Percentiles rank a stretch among this genome's conserved stretches.
Evolutionary conservation across 192 early-diverging fungal genomes (phyloP).

Genomic region (Umbelopsis vinacea): DNA sequence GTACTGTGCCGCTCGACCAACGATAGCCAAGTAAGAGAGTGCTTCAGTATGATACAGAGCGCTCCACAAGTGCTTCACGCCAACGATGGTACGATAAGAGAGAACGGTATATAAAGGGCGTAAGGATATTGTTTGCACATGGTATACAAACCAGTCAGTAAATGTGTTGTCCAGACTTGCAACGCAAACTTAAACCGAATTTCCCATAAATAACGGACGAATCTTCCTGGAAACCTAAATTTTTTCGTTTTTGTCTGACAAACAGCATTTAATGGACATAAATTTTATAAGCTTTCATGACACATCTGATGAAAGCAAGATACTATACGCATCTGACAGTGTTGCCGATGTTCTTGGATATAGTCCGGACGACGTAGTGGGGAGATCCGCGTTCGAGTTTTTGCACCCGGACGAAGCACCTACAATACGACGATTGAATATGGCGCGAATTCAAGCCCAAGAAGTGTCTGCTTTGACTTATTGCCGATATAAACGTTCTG

Average conservation of each 20-base stretch:
- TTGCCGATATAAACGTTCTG: slow-evolving; percentile 43
- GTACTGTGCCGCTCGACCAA: no score
- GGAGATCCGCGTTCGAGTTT: slow-evolving; percentile 40
- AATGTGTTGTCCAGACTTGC: no score
- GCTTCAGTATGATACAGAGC: no score
- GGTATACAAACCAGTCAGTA: no score
- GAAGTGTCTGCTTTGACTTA: slow-evolving; percentile 45
- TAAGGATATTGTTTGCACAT: no score
- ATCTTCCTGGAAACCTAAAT: neutral
- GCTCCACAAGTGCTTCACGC: no score
- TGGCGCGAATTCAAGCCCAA: slow-evolving; percentile 40
- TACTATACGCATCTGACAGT: slow-evolving; percentile 47
- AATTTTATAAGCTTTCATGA: slow-evolving; percentile 43
- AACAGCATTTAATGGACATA: slow-evolving; percentile 5
- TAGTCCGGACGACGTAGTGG: slow-evolving; percentile 48
- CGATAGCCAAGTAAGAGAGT: no score
- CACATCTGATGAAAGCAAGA: slow-evolving; percentile 36
- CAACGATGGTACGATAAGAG: no score
- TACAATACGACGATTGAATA: slow-evolving; percentile 36
- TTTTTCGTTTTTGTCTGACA: neutral
- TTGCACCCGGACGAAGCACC: slow-evolving; percentile 46
- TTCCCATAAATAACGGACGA: neutral
- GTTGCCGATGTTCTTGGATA: slow-evolving; percentile 49
- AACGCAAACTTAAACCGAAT: neutral
- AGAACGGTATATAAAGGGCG: no score